These are phyloP conservation scores for Gracilariopsis chorda DNA, from an alignment of 23 red algal species.

Conservation along the genomic window DNA sequence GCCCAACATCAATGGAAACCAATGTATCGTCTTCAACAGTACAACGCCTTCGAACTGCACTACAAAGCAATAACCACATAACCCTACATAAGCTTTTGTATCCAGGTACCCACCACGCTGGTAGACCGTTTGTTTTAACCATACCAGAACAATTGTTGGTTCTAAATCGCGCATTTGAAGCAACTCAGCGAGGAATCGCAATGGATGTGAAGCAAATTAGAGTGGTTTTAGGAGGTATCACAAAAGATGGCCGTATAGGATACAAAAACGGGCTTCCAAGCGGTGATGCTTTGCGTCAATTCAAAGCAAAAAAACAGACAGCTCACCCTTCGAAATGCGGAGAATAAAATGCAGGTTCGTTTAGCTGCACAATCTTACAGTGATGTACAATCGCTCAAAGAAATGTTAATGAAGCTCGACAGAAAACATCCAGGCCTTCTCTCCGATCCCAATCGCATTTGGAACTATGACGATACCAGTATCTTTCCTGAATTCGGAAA, in stretches of 20 bases:
- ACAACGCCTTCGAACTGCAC: too few relatives aligned
- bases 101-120: neutral
- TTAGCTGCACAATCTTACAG: neutral
- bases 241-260: neutral
- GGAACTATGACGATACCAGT: slow-evolving; percentile 5
- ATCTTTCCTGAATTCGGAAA: neutral
- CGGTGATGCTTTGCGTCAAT: neutral
- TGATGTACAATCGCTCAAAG: neutral
- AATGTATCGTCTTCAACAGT: too few relatives aligned
- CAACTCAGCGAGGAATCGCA: neutral
- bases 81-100: neutral
- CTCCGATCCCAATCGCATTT: neutral
- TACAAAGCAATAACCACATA: too few relatives aligned
- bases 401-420: neutral
- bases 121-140: neutral
- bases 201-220: neutral
- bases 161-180: neutral
- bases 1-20: too few relatives aligned
- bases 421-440: neutral
- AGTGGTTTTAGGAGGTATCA: neutral
- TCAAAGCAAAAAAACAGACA: neutral
- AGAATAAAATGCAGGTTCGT: neutral
- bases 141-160: neutral
- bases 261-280: neutral
- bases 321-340: neutral